Percentiles rank a stretch among this genome's conserved stretches.
Evolutionary conservation across 805 yeast genomes (phyloP).

Genomic region (Nakazawaea ambrosiae): DNA sequence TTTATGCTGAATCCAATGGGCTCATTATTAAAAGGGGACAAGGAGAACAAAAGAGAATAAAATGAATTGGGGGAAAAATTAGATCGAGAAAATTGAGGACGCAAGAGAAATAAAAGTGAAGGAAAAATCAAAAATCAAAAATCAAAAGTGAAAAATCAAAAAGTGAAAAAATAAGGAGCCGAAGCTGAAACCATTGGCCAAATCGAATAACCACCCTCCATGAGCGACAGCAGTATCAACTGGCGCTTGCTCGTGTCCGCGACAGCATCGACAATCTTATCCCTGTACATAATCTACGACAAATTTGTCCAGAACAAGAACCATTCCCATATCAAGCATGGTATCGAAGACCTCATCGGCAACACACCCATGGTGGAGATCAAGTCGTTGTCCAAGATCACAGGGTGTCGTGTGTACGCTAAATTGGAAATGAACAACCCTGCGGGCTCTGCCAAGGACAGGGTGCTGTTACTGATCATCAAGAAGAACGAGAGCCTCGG

Average conservation of each 20-base stretch:
- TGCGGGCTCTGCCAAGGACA: conserved; percentile 92
- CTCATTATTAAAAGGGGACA: too few species aligned
- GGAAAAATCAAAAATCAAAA: too few species aligned
- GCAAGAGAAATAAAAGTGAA: too few species aligned
- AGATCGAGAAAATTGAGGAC: too few species aligned
- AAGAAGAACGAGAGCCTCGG: conserved; percentile 59
- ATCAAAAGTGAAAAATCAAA: too few species aligned
- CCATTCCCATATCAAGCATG: conserved; percentile 24
- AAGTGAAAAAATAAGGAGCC: too few species aligned
- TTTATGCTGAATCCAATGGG: too few species aligned
- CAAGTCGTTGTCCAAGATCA: conserved; percentile 57
- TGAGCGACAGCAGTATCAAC: too few species aligned
- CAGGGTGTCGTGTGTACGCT: conserved; percentile 82
- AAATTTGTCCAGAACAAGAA: background rate
- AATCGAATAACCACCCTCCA: too few species aligned
- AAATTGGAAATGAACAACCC: conserved; percentile 84
- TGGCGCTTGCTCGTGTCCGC: conserved; percentile 1
- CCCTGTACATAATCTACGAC: conserved; percentile 3
- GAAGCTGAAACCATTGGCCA: too few species aligned
- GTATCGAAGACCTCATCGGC: conserved; percentile 78
- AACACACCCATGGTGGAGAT: conserved; percentile 81
- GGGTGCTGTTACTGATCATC: conserved; percentile 85
- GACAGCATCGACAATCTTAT: background rate
- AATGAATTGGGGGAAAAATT: too few species aligned
- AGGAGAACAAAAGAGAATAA: too few species aligned